Conservation (phyloP, 2,329 filamentous ascomycete species). For the Delphinella strobiligena region DNA sequence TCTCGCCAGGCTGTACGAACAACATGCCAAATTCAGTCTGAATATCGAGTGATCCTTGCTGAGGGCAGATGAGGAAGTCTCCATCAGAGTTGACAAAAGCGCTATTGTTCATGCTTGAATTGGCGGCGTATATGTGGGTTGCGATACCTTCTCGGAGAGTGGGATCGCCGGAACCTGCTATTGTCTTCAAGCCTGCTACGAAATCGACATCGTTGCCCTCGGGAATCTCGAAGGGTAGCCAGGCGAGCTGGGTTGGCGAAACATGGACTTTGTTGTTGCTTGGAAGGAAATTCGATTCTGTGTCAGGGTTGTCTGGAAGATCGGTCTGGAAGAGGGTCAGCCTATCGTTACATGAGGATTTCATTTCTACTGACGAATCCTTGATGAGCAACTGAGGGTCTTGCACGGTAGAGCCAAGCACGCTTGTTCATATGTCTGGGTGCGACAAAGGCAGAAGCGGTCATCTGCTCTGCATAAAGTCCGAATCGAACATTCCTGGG, state of each 20-base stretch:
- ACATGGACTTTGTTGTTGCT: slow-evolving; percentile 34
- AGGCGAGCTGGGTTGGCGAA: slow-evolving; percentile 38
- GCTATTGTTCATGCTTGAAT: slow-evolving; percentile 31
- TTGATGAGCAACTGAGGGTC: slow-evolving; percentile 32
- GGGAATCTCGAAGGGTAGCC: slow-evolving; percentile 31
- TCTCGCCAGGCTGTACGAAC: slow-evolving; percentile 27
- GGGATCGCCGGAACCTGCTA: slow-evolving; percentile 39
- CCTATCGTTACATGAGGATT: not conserved
- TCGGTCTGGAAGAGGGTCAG: slow-evolving; percentile 4
- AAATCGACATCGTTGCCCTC: slow-evolving; percentile 32
- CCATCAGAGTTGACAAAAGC: slow-evolving; percentile 35
- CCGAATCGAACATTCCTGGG: slow-evolving; percentile 31
- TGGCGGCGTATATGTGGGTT: slow-evolving; percentile 37
- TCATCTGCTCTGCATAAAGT: slow-evolving; percentile 35
- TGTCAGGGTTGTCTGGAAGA: slow-evolving; percentile 16
- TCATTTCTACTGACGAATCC: slow-evolving; percentile 13
- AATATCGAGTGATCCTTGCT: slow-evolving; percentile 26
- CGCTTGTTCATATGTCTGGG: slow-evolving; percentile 30
- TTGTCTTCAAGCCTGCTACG: slow-evolving; percentile 35
- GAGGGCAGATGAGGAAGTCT: slow-evolving; percentile 25
- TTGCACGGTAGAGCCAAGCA: slow-evolving; percentile 32
- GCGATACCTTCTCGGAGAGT: slow-evolving; percentile 38
- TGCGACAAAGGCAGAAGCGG: slow-evolving; percentile 33
- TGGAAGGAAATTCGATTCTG: slow-evolving; percentile 34
- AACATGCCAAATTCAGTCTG: slow-evolving; percentile 27